These are phyloP conservation scores for Pseudognaphalium luteoalbum DNA, from an alignment of 129 eudicot genomes.

Conservation along the genomic window DNA sequence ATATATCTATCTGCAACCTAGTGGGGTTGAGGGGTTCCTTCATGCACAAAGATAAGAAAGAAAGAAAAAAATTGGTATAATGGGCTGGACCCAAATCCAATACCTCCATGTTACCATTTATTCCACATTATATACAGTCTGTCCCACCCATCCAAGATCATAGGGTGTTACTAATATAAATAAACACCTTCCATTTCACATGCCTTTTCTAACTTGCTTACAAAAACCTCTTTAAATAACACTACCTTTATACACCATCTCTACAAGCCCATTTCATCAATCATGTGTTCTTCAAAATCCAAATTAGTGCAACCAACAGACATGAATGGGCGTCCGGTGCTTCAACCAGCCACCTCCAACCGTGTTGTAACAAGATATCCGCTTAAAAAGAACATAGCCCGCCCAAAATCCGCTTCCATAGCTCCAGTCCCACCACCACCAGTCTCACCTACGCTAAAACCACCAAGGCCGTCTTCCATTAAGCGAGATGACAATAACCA, in stretches of 20 bases:
- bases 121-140: constrained; percentile 26
- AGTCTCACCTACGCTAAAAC: constrained; percentile 43
- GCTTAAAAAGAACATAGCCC: constrained; percentile 27
- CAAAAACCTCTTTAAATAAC: neutral
- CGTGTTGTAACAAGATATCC: constrained; percentile 40
- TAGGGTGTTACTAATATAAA: constrained; percentile 21
- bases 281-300: constrained; percentile 60
- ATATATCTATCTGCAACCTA: neutral
- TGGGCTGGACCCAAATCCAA: constrained; percentile 37
- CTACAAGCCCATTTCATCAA: constrained; percentile 6
- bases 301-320: constrained; percentile 34
- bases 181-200: constrained; percentile 21
- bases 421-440: neutral
- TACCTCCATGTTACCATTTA: constrained; percentile 47
- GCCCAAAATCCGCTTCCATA: neutral
- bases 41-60: constrained; percentile 14
- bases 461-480: constrained; percentile 40
- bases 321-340: constrained; percentile 58
- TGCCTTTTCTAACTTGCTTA: constrained; percentile 3
- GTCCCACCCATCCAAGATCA: constrained; percentile 23
- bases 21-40: constrained; percentile 17
- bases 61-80: too few species aligned
- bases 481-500: neutral
- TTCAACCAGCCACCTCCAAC: constrained; percentile 60
- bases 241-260: neutral